phyloP scores from a whole-genome alignment of 805 yeast genomes.

The Pichia heedii region DNA sequence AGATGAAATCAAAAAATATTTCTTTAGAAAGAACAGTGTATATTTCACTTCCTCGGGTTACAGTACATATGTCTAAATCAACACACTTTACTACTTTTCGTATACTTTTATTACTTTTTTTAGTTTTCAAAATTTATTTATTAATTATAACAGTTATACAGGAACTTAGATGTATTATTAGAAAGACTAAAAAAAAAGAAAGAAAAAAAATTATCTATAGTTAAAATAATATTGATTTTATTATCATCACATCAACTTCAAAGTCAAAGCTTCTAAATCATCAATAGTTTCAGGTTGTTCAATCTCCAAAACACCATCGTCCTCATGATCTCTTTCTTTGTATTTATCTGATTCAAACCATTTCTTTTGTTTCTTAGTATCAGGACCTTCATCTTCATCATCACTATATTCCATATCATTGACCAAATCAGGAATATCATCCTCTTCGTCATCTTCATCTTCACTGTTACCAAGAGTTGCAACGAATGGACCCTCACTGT shows the following conservation, averaged over 20 bases:
- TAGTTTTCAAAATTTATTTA: not conserved
- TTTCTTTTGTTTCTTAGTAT: slow-evolving; percentile 32
- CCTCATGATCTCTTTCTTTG: slow-evolving; percentile 15
- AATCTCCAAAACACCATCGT: slow-evolving; percentile 49
- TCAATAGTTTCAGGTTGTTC: slow-evolving; percentile 88
- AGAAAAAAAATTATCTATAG: not conserved
- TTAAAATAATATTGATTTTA: not conserved
- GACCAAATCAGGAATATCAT: slow-evolving; percentile 9
- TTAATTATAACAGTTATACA: no score
- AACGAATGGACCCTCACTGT: slow-evolving; percentile 23
- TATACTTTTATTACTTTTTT: no score
- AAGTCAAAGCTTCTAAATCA: slow-evolving; percentile 85
- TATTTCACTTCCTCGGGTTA: slow-evolving; percentile 17
- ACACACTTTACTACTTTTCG: no score
- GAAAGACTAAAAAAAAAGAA: no score
- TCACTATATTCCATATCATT: slow-evolving; percentile 6
- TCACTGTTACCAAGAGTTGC: slow-evolving; percentile 16
- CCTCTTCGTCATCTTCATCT: slow-evolving; percentile 15
- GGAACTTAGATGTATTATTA: no score
- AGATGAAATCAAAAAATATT: slow-evolving; percentile 72
- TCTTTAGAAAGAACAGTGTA: slow-evolving; percentile 12
- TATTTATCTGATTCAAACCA: slow-evolving; percentile 38
- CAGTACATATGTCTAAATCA: slow-evolving; percentile 21
- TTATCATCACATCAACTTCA: slow-evolving; percentile 25
- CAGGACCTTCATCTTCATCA: slow-evolving; percentile 23